Base-by-base conservation (phyloP, 140 eudicot genomes). In the Senecio squalidus region DNA sequence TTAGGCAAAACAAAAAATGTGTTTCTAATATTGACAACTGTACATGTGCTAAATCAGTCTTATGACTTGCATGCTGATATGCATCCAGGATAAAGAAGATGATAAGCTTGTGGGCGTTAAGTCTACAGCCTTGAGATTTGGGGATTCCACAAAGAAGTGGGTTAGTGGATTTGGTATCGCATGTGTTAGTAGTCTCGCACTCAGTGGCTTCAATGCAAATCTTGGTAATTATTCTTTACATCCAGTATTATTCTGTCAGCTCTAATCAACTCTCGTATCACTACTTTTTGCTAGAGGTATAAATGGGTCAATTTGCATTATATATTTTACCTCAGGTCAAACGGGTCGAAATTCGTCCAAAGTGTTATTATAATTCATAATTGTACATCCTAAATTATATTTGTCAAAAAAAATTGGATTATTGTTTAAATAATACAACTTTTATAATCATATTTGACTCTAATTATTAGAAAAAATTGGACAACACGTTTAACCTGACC, bases 61-160 rank as follows among this genome's bases (percentile, higher is more conserved):
- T 23, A 20, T 29, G 60, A 57, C 49, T 0, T 23, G 59, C 20
- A 18, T 7, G 6, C 20, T 41, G 43, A 31, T 18, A 16, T 43
- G 47, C 22, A 45, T 75, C 55, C 74, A 90, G 97, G 97, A 90
- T 67, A 90, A 86, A 69, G 95, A 86, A 76, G 97, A 90, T 11
- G 95, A 90, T 73, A 41, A 83, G 70, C 62, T 66, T 69, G 95
- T 86, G 49, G 97, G 97, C 55, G 91, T 90, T 33, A 90, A 86
- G 76, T 90, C 97, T 67, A 90, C 91, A 17, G 95, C 95, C 55
- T 75, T 90, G 76, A 75, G 83, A 65, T 83, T 86, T 55, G 97
- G 97, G 47, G 91, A 90, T 72, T 74, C 82, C 4, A 83, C 94
- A 17, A 86, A 86, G 73, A 65, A 58, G 23, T 83, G 95, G 89